These are phyloP conservation scores for Coniosporium tulheliwenetii DNA, from an alignment of 2,329 filamentous ascomycete genomes.

Conservation along the genomic window DNA sequence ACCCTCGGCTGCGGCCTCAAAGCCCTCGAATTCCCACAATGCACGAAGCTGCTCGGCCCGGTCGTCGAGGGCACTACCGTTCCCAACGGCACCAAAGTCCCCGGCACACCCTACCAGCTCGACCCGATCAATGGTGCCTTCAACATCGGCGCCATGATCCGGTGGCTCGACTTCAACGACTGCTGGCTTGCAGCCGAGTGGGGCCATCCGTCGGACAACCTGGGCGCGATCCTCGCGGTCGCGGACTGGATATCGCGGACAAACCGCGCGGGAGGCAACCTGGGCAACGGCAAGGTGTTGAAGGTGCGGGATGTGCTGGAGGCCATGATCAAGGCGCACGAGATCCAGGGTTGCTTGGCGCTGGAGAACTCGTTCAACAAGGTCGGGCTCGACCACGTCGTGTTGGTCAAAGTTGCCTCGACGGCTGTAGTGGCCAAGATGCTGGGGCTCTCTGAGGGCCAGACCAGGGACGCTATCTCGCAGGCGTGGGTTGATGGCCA, in stretches of 20 bases:
- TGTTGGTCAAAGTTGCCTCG: conserved; percentile 93
- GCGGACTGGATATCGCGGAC: conserved; percentile 96
- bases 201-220: conserved; percentile 96
- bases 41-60: conserved; percentile 85
- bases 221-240: conserved; percentile 90
- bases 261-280: conserved; percentile 67
- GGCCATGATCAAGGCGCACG: conserved; percentile 95
- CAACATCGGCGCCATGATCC: conserved; percentile 97
- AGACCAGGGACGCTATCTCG: conserved; percentile 89
- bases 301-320: conserved; percentile 84
- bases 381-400: conserved; percentile 93
- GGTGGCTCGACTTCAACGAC: conserved; percentile 99
- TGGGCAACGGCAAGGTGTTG: conserved; percentile 60
- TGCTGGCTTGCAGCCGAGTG: conserved; percentile 98
- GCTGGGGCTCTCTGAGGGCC: conserved; percentile 74
- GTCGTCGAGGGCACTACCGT: conserved; percentile 81
- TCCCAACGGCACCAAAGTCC: conserved; percentile 81
- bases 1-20: conserved; percentile 94
- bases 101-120: conserved; percentile 83
- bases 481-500: conserved; percentile 98
- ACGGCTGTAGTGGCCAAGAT: conserved; percentile 90
- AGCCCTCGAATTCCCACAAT: conserved; percentile 89
- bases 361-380: conserved; percentile 98
- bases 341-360: conserved; percentile 94
- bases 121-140: conserved; percentile 93